Base-by-base conservation (phyloP, 192 early-diverging fungal species). In the Coemansia aciculifera region DNA sequence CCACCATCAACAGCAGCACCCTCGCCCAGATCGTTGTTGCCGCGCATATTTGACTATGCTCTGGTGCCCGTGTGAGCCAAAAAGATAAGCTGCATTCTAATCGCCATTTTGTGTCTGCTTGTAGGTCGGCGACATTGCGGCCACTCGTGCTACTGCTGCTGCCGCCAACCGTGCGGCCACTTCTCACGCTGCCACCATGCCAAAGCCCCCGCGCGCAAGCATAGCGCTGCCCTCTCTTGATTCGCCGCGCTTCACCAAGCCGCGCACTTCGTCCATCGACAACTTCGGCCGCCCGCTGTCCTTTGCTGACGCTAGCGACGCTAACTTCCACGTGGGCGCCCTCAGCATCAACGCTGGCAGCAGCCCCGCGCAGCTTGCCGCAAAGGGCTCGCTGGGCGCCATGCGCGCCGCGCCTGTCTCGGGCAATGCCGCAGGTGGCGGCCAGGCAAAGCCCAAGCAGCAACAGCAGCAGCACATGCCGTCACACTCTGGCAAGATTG, bases 191-290 rank as follows among this genome's bases (percentile, higher is more conserved):
- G 24, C 44, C 32, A 37, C 63, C 34, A 36, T 62, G 67, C 38
- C 63, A 12, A 61, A 43, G 57, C 34, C 61, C 13, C 62, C 67
- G 27, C 75, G 75, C 66, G 23, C 65, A n/a, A 72, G 69, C 54
- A 61, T 77, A 66, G 68, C 59, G 13, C 48, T 75, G n/a, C 19
- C 67, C 9, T 59, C 61, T 12, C 32, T 61, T 23, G 74, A 71
- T 8, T 66, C 74, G 6, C 68, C 74, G 39, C 64, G 74, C 59
- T 34, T 71, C 60, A 34, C 39, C 31, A 43, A 64, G 27, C 32
- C 57, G 64, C 74, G 68, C 59, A 76, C 74, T 17, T 66, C 74
- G 24, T 76, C 74, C 13, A 56, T 62, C 15, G 74, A 76, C 44
- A 59, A 52, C 34, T 42, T 62, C 9, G 32, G 48, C 10, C 74